Evolutionary conservation across 2,329 filamentous ascomycete species (phyloP).

Genomic region (Cladophialophora chaetospira): DNA sequence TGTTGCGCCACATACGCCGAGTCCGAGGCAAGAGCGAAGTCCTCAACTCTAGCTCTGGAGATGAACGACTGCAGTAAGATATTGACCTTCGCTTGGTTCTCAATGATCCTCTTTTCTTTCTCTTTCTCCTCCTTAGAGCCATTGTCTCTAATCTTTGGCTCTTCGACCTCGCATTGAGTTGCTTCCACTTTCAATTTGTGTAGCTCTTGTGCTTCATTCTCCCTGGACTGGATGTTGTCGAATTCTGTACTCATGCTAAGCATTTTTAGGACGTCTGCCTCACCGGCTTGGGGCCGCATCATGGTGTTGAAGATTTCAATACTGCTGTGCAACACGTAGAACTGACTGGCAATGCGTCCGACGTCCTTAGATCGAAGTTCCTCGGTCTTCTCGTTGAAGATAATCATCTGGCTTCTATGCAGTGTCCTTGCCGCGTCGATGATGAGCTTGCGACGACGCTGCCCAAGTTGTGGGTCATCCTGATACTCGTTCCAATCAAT

Average conservation of each 20-base stretch:
- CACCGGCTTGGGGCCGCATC: constrained; percentile 83
- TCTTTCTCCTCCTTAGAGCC: constrained; percentile 66
- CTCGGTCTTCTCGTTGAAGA: constrained; percentile 93
- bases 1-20: constrained; percentile 95
- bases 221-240: constrained; percentile 90
- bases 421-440: constrained; percentile 85
- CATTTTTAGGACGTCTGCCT: constrained; percentile 93
- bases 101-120: constrained; percentile 67
- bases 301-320: constrained; percentile 95
- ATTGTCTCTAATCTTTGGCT: constrained; percentile 55
- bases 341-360: constrained; percentile 94
- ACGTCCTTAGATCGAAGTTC: constrained; percentile 93
- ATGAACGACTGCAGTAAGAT: constrained; percentile 94
- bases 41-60: constrained; percentile 80
- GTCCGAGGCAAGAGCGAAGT: constrained; percentile 91
- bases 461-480: constrained; percentile 84
- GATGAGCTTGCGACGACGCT: constrained; percentile 79
- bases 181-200: constrained; percentile 68
- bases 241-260: constrained; percentile 98
- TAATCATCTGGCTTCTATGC: constrained; percentile 96
- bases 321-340: constrained; percentile 89
- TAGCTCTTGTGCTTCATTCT: constrained; percentile 89
- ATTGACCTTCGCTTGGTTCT: constrained; percentile 88
- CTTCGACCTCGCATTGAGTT: constrained; percentile 76
- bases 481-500: constrained; percentile 91